phyloP scores from a whole-genome alignment of 1,139 yeast species.

The Kluyveromyces marxianus region DNA sequence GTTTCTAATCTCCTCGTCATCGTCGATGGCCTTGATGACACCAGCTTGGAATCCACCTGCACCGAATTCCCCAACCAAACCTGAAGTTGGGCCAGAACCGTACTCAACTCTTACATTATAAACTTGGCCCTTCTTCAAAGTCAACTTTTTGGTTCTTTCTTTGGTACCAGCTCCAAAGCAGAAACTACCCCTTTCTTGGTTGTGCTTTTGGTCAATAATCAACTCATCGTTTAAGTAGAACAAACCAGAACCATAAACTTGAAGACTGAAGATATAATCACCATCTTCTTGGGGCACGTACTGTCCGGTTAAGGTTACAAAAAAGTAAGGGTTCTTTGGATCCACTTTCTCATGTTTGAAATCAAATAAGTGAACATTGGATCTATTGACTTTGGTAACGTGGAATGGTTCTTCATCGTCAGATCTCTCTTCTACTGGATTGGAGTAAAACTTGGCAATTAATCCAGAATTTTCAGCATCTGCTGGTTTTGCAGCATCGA shows the following conservation, averaged over 20 bases:
- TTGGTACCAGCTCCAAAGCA: constrained; percentile 47
- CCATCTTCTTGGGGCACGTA: constrained; percentile 42
- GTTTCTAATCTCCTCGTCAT: constrained; percentile 31
- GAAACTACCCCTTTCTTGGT: constrained; percentile 42
- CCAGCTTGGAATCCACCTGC: constrained; percentile 39
- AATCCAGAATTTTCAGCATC: constrained; percentile 50
- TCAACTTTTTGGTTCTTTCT: constrained; percentile 38
- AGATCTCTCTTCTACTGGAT: constrained; percentile 28
- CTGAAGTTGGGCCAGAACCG: constrained; percentile 44
- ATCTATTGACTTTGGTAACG: constrained; percentile 29
- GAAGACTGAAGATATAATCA: constrained; percentile 44
- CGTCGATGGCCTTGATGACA: constrained; percentile 27
- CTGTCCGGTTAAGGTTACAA: constrained; percentile 41
- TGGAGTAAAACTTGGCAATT: constrained; percentile 13
- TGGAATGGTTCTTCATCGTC: constrained; percentile 31
- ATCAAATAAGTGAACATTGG: constrained; percentile 42
- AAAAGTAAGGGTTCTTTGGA: constrained; percentile 29
- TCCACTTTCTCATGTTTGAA: constrained; percentile 33
- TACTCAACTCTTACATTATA: constrained; percentile 43
- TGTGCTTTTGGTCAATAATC: constrained; percentile 49
- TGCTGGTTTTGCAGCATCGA: constrained; percentile 50
- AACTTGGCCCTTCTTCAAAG: constrained; percentile 36
- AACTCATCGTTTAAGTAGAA: constrained; percentile 45
- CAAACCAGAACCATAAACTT: constrained; percentile 47
- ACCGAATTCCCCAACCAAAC: constrained; percentile 31